These are phyloP conservation scores for Inga laurina DNA, from an alignment of 306 rosid genomes.

Conservation along the genomic window DNA sequence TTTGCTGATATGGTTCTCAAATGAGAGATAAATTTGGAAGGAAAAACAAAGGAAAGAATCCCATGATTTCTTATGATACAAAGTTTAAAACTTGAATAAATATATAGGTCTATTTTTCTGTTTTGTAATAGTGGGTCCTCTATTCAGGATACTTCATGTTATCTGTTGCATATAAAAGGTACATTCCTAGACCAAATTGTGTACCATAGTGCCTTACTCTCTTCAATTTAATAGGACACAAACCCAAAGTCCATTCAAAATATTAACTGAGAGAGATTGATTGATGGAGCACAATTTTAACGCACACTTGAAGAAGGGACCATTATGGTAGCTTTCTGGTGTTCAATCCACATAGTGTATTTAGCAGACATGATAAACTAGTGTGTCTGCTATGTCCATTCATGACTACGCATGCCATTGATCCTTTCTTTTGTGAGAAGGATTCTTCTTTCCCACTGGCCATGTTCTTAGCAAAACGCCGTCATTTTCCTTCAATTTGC, in stretches of 20 bases:
- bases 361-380: constrained; percentile 33
- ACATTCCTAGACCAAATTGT: not conserved
- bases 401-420: constrained; percentile 30
- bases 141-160: not conserved
- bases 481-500: constrained; percentile 38
- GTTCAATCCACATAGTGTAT: constrained; percentile 26
- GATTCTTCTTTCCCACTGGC: constrained; percentile 34
- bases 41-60: not conserved
- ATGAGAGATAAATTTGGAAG: not conserved
- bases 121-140: not conserved
- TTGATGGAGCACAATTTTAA: not conserved
- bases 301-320: not conserved
- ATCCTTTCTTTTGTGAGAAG: constrained; percentile 24
- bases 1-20: not conserved
- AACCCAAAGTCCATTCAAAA: constrained; percentile 21
- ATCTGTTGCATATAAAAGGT: constrained; percentile 16
- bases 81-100: not conserved
- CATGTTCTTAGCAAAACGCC: constrained; percentile 35
- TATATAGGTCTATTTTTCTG: not conserved
- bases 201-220: not conserved
- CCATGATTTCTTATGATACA: not conserved
- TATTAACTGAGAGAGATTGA: not conserved
- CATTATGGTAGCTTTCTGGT: constrained; percentile 35
- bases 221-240: constrained; percentile 19
- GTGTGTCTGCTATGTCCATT: constrained; percentile 39